Conservation (phyloP, 2,329 filamentous ascomycete genomes). For the Lachnellula arida region DNA sequence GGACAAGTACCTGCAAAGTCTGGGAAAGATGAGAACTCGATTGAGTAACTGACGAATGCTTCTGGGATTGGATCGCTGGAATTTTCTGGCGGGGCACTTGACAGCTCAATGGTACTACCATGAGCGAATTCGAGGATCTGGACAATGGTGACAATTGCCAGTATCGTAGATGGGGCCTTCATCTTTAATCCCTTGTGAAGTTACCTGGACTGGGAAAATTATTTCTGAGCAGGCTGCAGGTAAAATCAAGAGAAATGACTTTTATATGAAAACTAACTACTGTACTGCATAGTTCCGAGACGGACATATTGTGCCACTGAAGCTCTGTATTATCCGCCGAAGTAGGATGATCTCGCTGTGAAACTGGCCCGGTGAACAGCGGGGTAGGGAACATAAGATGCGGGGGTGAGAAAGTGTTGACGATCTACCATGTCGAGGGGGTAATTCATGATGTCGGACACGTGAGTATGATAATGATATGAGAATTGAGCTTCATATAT, state of each 20-base stretch:
- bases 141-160: neutral
- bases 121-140: neutral
- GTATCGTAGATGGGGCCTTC: neutral
- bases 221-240: neutral
- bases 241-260: neutral
- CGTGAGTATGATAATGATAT: neutral
- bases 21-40: constrained; percentile 48
- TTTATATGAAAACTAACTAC: neutral
- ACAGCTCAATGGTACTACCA: constrained; percentile 1
- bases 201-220: neutral
- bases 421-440: neutral
- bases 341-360: neutral
- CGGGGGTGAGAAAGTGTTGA: neutral
- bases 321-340: neutral
- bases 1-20: constrained; percentile 33
- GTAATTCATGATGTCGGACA: neutral
- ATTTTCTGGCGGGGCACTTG: constrained; percentile 10
- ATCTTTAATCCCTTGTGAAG: neutral
- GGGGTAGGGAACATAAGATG: neutral
- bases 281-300: neutral
- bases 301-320: neutral
- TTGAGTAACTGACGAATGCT: constrained; percentile 48
- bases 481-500: too few species aligned
- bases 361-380: neutral
- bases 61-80: constrained; percentile 27